Evolutionary conservation across 208 protist species (phyloP).

Genomic region (Crithidia thermophila): DNA sequence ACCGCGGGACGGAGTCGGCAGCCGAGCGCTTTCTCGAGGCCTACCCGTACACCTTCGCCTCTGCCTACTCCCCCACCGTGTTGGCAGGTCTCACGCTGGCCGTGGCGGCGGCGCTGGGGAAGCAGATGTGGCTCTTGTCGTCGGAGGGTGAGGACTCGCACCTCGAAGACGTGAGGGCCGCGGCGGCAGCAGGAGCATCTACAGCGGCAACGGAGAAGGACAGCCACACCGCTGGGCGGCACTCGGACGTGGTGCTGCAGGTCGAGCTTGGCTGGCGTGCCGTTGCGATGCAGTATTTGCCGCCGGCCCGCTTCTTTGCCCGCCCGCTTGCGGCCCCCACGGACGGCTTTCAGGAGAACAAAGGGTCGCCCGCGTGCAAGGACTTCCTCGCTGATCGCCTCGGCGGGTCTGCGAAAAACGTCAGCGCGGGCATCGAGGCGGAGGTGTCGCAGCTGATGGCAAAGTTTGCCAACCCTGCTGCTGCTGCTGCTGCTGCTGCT

Average conservation of each 20-base stretch:
- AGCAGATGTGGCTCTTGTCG: background rate
- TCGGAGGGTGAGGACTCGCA: background rate
- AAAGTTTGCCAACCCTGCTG: too few species aligned
- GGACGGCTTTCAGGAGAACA: too few species aligned
- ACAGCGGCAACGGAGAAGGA: too few species aligned
- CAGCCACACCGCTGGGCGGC: too few species aligned
- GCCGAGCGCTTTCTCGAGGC: background rate
- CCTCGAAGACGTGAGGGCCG: too few species aligned
- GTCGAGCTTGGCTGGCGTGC: background rate
- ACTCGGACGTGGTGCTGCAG: background rate
- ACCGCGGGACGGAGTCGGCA: background rate
- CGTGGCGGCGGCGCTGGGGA: background rate
- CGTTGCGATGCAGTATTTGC: conserved; percentile 3
- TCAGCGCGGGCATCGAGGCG: background rate
- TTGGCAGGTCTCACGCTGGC: background rate
- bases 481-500: too few species aligned
- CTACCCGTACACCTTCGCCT: conserved; percentile 9
- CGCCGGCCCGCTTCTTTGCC: conserved; percentile 1
- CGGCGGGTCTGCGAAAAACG: background rate
- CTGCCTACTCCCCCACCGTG: background rate
- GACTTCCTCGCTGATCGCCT: conserved; percentile 2
- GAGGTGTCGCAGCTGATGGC: background rate
- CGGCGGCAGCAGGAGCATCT: background rate
- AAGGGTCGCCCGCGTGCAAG: too few species aligned
- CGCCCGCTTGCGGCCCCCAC: background rate